A percentile compares a stretch with the other conserved stretches of the same genome.
Evolutionary conservation across 176 grass and related monocot genomes (phyloP).

Genomic region (Eremochloa ophiuroides): DNA sequence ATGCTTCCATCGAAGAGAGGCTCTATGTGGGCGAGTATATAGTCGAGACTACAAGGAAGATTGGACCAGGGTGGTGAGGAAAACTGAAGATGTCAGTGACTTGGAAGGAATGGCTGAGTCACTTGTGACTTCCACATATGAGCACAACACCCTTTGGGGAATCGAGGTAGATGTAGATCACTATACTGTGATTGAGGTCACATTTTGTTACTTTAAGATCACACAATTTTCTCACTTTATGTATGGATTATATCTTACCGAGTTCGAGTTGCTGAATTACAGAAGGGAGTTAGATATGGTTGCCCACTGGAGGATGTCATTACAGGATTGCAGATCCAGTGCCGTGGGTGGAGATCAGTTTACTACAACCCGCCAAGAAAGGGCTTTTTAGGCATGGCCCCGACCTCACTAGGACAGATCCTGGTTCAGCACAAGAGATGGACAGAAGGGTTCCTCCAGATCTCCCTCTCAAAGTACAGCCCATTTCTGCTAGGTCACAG

Average conservation of each 20-base stretch:
- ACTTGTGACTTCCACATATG: conserved; percentile 56
- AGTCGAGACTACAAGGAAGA: conserved; percentile 41
- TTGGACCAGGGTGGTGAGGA: conserved; percentile 23
- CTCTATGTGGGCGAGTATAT: conserved; percentile 48
- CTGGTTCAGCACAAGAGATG: conserved; percentile 86
- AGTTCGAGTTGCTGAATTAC: conserved; percentile 37
- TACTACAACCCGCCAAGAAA: conserved; percentile 48
- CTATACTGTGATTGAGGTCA: neutral
- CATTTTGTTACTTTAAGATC: neutral
- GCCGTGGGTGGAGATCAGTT: conserved; percentile 65
- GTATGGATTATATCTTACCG: neutral
- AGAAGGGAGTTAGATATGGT: conserved; percentile 74
- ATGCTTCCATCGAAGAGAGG: conserved; percentile 73
- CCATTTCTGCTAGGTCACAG: conserved; percentile 48
- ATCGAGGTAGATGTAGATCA: conserved; percentile 52
- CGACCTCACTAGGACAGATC: conserved; percentile 55
- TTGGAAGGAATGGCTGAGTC: conserved; percentile 51
- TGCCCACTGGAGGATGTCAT: conserved; percentile 74
- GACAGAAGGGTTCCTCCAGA: conserved; percentile 70
- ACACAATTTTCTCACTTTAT: neutral
- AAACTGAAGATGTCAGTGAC: conserved; percentile 28
- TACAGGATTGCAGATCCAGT: conserved; percentile 74
- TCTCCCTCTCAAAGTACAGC: conserved; percentile 66
- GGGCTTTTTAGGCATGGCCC: conserved; percentile 61
- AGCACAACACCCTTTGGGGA: conserved; percentile 65